Evolutionary conservation across 2,329 filamentous ascomycete species (phyloP), one percentile per base, ranked within the genome.

Genomic region (Diaporthe citrichinensis): DNA sequence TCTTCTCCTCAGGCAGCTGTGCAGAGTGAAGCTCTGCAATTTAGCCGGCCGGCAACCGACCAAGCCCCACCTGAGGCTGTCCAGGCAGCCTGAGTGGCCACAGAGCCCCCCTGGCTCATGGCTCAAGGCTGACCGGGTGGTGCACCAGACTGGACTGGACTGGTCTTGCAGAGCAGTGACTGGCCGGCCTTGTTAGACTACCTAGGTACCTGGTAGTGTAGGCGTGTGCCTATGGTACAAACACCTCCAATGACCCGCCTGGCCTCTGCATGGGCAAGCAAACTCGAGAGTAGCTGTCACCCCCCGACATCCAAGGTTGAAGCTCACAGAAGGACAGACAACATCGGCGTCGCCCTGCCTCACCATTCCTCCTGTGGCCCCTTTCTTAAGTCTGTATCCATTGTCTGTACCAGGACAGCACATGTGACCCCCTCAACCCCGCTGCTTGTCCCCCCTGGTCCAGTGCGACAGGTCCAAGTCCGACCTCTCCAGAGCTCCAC

Each of bases 381-480:
- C 14, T 44, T 46, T 55, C 17, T 34, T n/a, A 17, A 55, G 3
- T 10, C 20, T 55, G 61, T 34, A 65, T 65, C 36, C n/a, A 73
- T 62, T 73, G 49, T 46, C 25, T 73, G 49, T 25, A 57, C 34
- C 36, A 41, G 51, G 49, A 44, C 49, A 61, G 49, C 51, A 41
- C 46, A n/a, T 51, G 36, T 65, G 71, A 61, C 36, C n/a, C 28
- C 20, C 23, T 34, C 58, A 53, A 57, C 61, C 71, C 58, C 31
- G 71, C 71, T 51, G 61, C 49, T 73, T 73, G 71, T 46, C 25
- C 58, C 49, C 61, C 34, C 31, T 73, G 36, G 71, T 17, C 71
- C 58, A 65, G 58, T 73, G 71, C 71, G 71, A 73, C 58, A 55
- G 71, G 58, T 31, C 20, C 58, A 62, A 62, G 49, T 73, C 44